phyloP scores from a whole-genome alignment of 2,329 filamentous ascomycete genomes.

The Ascochyta pisi region DNA sequence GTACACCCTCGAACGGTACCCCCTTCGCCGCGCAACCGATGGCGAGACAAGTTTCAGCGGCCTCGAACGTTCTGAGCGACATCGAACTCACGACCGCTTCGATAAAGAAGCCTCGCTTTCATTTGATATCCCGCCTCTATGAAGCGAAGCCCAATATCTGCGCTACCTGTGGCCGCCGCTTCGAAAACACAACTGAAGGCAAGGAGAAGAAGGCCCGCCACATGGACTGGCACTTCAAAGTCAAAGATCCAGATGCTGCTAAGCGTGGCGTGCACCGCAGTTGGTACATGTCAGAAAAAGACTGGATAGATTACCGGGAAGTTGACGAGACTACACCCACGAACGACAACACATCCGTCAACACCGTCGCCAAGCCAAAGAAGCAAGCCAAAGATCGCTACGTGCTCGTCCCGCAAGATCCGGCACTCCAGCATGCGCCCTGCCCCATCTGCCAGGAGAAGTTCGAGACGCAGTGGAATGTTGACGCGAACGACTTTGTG shows the following conservation, averaged over 20 bases:
- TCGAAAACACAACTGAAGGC: conserved; percentile 77
- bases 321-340: conserved; percentile 67
- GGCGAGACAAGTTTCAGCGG: conserved; percentile 37
- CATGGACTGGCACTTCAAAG: conserved; percentile 98
- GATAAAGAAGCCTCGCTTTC: conserved; percentile 77
- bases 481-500: conserved; percentile 94
- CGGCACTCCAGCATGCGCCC: conserved; percentile 73
- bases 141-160: conserved; percentile 86
- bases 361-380: conserved; percentile 50
- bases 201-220: conserved; percentile 87
- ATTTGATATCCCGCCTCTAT: conserved; percentile 77
- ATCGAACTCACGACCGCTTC: conserved; percentile 70
- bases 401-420: conserved; percentile 83
- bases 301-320: conserved; percentile 90
- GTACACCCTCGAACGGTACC: conserved; percentile 34
- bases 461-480: conserved; percentile 90
- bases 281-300: conserved; percentile 94
- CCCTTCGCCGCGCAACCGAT: conserved; percentile 36
- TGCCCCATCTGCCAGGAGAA: conserved; percentile 96
- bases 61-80: conserved; percentile 54
- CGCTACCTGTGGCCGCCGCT: conserved; percentile 88
- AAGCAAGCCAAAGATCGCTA: conserved; percentile 71
- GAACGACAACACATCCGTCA: conserved; percentile 35
- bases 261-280: conserved; percentile 88
- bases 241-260: conserved; percentile 85